Evolutionary conservation across 805 yeast genomes (phyloP).

Genomic region (Osmozyma mogii): DNA sequence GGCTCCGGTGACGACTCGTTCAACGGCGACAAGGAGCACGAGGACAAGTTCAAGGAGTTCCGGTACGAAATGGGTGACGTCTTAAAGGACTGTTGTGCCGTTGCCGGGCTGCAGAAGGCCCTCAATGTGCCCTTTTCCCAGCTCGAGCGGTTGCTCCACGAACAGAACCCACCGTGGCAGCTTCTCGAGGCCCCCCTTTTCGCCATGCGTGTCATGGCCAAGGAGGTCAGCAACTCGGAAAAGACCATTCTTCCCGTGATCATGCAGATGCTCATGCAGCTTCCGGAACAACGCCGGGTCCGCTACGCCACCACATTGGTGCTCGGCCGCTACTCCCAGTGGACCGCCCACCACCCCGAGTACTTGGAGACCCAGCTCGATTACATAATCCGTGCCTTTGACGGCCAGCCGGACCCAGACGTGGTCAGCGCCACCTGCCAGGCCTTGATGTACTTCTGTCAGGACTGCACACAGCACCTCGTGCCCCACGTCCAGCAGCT

Average conservation of each 20-base stretch:
- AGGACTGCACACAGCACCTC: conserved; percentile 71
- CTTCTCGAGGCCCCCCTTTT: conserved; percentile 84
- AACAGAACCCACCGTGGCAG: conserved; percentile 59
- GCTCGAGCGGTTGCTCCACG: conserved; percentile 37
- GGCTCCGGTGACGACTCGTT: conserved; percentile 36
- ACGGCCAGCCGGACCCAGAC: conserved; percentile 22
- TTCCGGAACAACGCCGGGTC: conserved; percentile 81
- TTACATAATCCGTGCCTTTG: conserved; percentile 74
- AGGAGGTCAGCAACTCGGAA: conserved; percentile 68
- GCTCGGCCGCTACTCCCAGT: conserved; percentile 90
- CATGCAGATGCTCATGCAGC: conserved; percentile 55
- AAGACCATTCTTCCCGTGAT: conserved; percentile 64
- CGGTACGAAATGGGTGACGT: conserved; percentile 97
- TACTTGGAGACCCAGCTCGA: conserved; percentile 74
- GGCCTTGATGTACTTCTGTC: conserved; percentile 90
- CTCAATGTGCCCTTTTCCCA: conserved; percentile 61
- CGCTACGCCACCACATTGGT: conserved; percentile 91
- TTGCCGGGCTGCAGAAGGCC: conserved; percentile 70
- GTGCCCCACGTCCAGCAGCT: conserved; percentile 67
- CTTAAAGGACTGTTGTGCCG: conserved; percentile 90
- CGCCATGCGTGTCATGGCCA: conserved; percentile 88
- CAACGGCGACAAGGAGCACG: conserved; percentile 63
- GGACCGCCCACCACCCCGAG: conserved; percentile 86
- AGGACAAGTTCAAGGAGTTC: conserved; percentile 88
- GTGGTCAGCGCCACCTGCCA: conserved; percentile 83